A percentile compares a stretch with the other conserved stretches of the same genome.
phyloP scores from a whole-genome alignment of 2,329 filamentous ascomycete species.

The Venturiaceae sp. region DNA sequence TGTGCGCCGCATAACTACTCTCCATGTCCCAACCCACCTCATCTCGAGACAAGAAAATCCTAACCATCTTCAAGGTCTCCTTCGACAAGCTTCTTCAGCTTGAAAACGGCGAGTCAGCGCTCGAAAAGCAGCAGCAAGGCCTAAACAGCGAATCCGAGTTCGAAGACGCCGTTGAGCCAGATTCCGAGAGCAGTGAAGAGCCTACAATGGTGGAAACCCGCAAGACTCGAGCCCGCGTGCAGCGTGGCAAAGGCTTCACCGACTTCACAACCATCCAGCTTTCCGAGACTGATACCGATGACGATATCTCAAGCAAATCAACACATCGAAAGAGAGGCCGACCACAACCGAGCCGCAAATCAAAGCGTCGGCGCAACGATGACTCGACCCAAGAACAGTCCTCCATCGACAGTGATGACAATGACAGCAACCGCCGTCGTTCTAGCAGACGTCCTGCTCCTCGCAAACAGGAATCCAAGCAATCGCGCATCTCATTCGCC shows the following conservation, averaged over 20 bases:
- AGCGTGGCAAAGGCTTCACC: not conserved
- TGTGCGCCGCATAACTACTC: not conserved
- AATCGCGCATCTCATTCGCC: not conserved
- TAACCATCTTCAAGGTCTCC: conserved; percentile 26
- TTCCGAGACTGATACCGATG: not conserved
- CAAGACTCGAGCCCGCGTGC: not conserved
- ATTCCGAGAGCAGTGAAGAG: conserved; percentile 1
- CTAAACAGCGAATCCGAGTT: conserved; percentile 1
- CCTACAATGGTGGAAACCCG: not conserved
- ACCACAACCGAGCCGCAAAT: not conserved
- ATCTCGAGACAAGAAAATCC: not conserved
- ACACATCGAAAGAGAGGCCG: not conserved
- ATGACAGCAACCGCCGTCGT: not conserved
- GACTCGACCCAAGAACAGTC: not conserved
- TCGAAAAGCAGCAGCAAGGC: conserved; percentile 28
- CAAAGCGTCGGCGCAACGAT: not conserved
- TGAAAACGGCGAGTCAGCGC: conserved; percentile 35
- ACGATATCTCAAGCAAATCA: not conserved
- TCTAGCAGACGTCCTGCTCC: not conserved
- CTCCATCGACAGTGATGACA: not conserved
- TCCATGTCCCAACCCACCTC: not conserved
- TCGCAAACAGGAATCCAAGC: not conserved
- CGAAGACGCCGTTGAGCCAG: not conserved
- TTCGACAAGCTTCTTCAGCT: conserved; percentile 34
- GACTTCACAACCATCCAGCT: conserved; percentile 1